These are phyloP conservation scores for Rhodamnia argentea DNA, from an alignment of 345 rosid genomes.

Conservation along the genomic window DNA sequence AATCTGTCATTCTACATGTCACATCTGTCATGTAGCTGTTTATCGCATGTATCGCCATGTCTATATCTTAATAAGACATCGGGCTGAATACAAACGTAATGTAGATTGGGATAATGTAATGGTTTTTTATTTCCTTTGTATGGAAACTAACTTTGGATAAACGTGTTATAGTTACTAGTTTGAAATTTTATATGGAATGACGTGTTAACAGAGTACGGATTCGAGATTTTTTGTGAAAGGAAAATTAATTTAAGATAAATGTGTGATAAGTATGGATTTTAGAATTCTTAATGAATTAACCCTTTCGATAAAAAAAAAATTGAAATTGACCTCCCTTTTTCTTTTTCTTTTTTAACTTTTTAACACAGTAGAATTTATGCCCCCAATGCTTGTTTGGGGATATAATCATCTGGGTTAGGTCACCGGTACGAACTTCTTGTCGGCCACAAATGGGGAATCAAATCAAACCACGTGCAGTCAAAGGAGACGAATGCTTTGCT, in stretches of 20 bases:
- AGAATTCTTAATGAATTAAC: neutral
- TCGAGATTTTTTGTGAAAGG: neutral
- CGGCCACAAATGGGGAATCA: neutral
- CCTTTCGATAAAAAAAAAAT: neutral
- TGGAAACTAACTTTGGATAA: neutral
- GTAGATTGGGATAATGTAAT: neutral
- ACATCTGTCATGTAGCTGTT: accelerated
- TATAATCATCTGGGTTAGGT: neutral
- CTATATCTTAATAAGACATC: neutral
- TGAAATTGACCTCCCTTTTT: neutral
- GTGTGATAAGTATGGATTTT: neutral
- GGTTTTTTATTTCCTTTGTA: neutral
- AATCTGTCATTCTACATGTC: neutral
- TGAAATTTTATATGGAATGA: neutral
- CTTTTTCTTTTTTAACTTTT: neutral
- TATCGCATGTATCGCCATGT: accelerated
- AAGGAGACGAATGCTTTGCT: neutral
- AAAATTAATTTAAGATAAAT: no score
- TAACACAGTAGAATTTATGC: neutral
- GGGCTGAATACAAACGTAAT: neutral
- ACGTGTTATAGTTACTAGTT: neutral
- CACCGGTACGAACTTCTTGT: neutral
- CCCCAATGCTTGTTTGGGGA: neutral
- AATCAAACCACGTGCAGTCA: no score
- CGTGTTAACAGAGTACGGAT: accelerated